phyloP scores from a whole-genome alignment of 176 grass and related monocot species.

The Oryza australiensis region DNA sequence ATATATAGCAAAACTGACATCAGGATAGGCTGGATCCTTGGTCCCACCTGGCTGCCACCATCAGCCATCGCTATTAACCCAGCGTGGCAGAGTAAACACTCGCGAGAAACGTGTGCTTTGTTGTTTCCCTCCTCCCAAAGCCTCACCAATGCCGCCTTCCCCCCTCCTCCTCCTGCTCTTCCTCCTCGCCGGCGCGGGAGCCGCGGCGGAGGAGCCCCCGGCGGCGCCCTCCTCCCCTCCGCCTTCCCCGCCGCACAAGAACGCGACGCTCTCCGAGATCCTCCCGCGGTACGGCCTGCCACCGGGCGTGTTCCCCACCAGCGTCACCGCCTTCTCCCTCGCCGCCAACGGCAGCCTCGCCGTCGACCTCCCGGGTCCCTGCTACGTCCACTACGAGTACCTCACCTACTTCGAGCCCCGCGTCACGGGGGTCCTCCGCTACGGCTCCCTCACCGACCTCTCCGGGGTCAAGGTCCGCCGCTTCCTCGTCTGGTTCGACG shows the following conservation, averaged over 20 bases:
- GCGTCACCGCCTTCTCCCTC: conserved; percentile 63
- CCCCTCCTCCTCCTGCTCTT: not conserved
- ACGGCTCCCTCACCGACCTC: conserved; percentile 52
- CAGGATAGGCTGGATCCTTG: no score
- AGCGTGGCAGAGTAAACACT: not conserved
- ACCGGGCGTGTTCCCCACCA: conserved; percentile 60
- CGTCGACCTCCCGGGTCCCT: conserved; percentile 63
- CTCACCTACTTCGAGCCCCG: conserved; percentile 45
- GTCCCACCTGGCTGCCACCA: no score
- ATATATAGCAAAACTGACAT: no score
- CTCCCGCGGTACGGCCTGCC: conserved; percentile 67
- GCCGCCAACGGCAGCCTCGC: conserved; percentile 51
- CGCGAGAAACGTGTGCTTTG: not conserved
- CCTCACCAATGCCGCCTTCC: conserved; percentile 36
- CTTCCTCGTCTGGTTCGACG: conserved; percentile 69
- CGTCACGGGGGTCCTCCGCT: conserved; percentile 54
- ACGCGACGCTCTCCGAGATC: conserved; percentile 59
- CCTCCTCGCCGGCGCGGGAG: not conserved
- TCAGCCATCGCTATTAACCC: not conserved
- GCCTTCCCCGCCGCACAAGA: conserved; percentile 6
- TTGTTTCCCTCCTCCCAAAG: not conserved
- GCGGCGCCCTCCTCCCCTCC: not conserved
- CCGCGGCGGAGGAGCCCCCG: not conserved
- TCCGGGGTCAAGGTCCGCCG: conserved; percentile 59
- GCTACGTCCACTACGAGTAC: conserved; percentile 61